Base-by-base conservation (phyloP, 83 land plant genomes). In the Larix sibirica region DNA sequence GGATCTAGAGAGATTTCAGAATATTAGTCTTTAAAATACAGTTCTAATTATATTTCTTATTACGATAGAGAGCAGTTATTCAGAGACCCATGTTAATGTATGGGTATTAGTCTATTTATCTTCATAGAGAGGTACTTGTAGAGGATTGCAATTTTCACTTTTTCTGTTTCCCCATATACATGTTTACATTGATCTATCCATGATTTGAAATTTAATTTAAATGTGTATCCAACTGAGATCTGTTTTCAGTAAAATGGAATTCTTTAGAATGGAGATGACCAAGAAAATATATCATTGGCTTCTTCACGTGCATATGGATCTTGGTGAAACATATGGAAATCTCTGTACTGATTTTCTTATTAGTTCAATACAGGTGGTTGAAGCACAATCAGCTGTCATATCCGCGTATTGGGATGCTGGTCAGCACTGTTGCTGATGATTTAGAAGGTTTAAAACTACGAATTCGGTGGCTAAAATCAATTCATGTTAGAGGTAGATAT, bases 401-500 rank as follows among this genome's bases (percentile, higher is more conserved):
- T 80, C 92, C 95, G 0, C 93, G 92, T 77, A 89, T 97, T 84
- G 98, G 95, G 38, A 86, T 85, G 89, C 80, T 97, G 2, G 87
- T 97, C 36, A 90, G 89, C 81, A 73, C 87, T 87, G 85, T 89
- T 28, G 84, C 68, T 28, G 89, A 88, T 44, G 77, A 92, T 68
- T 83, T 92, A 83, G 90, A 89, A 42, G 78, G 68, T 20, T 62
- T 95, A 62, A 92, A 85, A 36, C 63, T 44, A 3, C 71, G 86
- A 56, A 85, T 87, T 42, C 79, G 87, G 64, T 94, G 95, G 94
- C 80, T 97, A 82, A 97, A 91, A 85, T 33, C 85, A 20, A 83
- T 94, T 70, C 84, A 94, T 89, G 98, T 97, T 66, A 91, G 85
- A 82, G 95, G 98, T 62, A 83, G 90, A 58, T 94, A 84, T 81